These are phyloP conservation scores for Lactifluus echinatus DNA, from an alignment of 768 basidiomycete species.

Conservation along the genomic window DNA sequence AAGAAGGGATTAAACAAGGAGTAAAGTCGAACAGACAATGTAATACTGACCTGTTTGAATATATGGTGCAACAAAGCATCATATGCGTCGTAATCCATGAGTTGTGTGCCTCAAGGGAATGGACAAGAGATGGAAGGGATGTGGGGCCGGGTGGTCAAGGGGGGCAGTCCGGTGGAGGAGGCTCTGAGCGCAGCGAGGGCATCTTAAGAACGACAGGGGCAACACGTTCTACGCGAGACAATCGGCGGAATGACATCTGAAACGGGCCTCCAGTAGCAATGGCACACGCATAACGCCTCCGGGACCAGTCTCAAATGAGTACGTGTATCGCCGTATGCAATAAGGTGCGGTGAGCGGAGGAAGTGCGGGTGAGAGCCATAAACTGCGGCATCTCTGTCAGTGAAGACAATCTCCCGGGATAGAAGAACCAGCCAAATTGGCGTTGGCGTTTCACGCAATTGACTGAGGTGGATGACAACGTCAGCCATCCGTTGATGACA, in stretches of 20 bases:
- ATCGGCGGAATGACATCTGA: not conserved
- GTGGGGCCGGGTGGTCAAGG: slow-evolving; percentile 12
- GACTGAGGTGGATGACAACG: too few relatives aligned
- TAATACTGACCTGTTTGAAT: slow-evolving; percentile 52
- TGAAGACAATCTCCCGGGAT: not conserved
- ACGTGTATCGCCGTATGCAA: not conserved
- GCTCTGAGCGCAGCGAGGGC: slow-evolving; percentile 1
- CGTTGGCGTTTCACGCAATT: not conserved
- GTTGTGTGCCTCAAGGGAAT: not conserved
- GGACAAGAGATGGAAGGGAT: slow-evolving; percentile 4
- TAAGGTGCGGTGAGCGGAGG: not conserved
- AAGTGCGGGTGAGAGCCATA: not conserved
- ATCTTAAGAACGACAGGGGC: not conserved
- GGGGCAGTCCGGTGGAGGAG: slow-evolving; percentile 14
- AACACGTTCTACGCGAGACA: not conserved
- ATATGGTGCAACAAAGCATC: slow-evolving; percentile 76
- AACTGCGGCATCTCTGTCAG: not conserved
- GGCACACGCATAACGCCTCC: not conserved
- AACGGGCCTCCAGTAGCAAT: not conserved
- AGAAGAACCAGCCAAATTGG: not conserved
- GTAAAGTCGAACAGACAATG: not conserved
- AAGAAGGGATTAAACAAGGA: slow-evolving; percentile 21
- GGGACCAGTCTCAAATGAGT: not conserved
- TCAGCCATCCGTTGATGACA: not conserved
- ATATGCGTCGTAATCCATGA: slow-evolving; percentile 72